These are phyloP conservation scores for Talaromyces islandicus DNA, from an alignment of 2,329 filamentous ascomycete species.

Conservation along the genomic window DNA sequence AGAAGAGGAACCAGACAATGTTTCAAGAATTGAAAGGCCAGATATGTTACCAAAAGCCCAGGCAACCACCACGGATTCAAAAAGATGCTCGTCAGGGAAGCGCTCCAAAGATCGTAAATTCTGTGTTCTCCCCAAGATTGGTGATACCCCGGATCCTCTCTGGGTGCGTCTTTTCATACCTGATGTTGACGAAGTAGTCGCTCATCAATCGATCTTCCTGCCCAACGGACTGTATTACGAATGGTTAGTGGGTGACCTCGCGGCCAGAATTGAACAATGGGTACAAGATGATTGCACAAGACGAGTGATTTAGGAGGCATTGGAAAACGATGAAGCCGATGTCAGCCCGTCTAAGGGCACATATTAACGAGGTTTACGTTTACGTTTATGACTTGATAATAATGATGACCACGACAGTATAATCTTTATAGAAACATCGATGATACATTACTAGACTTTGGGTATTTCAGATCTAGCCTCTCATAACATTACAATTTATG, in stretches of 20 bases:
- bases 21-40: neutral
- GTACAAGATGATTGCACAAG: constrained; percentile 33
- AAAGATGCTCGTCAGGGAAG: constrained; percentile 10
- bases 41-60: neutral
- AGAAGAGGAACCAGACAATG: neutral
- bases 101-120: constrained; percentile 63
- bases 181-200: constrained; percentile 75
- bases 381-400: neutral
- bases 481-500: neutral
- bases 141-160: constrained; percentile 48
- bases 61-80: constrained; percentile 1
- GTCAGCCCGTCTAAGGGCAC: neutral
- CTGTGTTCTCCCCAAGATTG: constrained; percentile 58
- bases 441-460: neutral
- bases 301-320: constrained; percentile 9
- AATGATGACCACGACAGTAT: neutral
- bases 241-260: constrained; percentile 68
- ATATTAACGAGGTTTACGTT: neutral
- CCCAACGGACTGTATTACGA: constrained; percentile 65
- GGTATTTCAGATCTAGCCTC: neutral
- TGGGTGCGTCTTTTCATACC: constrained; percentile 81
- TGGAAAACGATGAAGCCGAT: neutral
- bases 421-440: neutral
- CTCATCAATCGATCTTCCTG: constrained; percentile 78
- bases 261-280: constrained; percentile 62